Evolutionary conservation across 2,329 filamentous ascomycete species (phyloP).

Genomic region (Diaporthe aspalathi): DNA sequence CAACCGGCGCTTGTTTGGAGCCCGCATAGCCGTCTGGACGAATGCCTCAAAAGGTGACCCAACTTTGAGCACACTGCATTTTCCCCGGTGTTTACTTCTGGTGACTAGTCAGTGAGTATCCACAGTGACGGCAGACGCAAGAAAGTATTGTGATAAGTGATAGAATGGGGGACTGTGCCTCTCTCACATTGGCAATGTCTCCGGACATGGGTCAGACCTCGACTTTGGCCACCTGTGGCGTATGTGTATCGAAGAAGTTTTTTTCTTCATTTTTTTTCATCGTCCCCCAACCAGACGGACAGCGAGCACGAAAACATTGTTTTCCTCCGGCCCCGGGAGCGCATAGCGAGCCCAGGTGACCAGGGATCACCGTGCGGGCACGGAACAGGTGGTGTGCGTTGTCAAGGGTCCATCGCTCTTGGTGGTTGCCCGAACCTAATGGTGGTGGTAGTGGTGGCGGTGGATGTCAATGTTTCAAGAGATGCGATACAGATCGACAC

Average conservation of each 20-base stretch:
- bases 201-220: not conserved
- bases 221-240: constrained; percentile 10
- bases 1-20: constrained; percentile 36
- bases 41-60: constrained; percentile 23
- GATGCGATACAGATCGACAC: constrained; percentile 34
- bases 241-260: not conserved
- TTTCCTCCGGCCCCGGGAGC: constrained; percentile 8
- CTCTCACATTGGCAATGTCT: not conserved
- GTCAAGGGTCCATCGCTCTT: constrained; percentile 21
- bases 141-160: constrained; percentile 5
- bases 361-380: constrained; percentile 3
- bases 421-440: constrained; percentile 32
- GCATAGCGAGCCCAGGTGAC: constrained; percentile 4
- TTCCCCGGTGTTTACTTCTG: constrained; percentile 9
- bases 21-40: constrained; percentile 25
- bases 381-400: constrained; percentile 1
- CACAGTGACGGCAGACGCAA: constrained; percentile 19
- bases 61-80: constrained; percentile 27
- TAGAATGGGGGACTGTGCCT: not conserved
- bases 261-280: too few species aligned
- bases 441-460: constrained; percentile 20
- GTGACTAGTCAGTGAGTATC: constrained; percentile 25
- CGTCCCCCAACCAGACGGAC: constrained; percentile 27
- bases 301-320: constrained; percentile 27
- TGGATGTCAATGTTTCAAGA: constrained; percentile 39